These are phyloP conservation scores for Mortierella hygrophila DNA, from an alignment of 192 early-diverging fungal species.

Conservation along the genomic window DNA sequence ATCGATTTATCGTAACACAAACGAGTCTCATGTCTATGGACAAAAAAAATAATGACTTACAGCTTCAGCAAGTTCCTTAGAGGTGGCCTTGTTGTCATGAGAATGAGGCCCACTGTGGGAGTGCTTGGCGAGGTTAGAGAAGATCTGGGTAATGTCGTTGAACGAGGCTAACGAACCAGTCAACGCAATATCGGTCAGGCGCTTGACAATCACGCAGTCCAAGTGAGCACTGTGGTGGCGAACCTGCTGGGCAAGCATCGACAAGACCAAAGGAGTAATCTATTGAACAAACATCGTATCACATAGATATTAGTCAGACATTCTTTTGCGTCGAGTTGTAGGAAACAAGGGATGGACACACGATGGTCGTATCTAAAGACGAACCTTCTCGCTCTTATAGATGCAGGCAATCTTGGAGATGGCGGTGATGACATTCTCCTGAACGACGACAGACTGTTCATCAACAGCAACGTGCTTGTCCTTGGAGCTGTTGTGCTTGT, in stretches of 20 bases:
- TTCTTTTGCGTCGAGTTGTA: neutral
- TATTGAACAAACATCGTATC: conserved; percentile 12
- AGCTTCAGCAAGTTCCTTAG: conserved; percentile 33
- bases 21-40: conserved; percentile 20
- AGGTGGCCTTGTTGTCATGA: conserved; percentile 54
- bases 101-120: conserved; percentile 20
- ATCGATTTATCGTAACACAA: neutral
- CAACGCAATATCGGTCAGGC: conserved; percentile 72
- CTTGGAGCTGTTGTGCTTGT: conserved; percentile 26
- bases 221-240: conserved; percentile 62
- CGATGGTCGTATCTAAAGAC: neutral
- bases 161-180: conserved; percentile 66
- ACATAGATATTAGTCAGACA: neutral
- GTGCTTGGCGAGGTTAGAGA: conserved; percentile 60
- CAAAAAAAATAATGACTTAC: conserved; percentile 30
- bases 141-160: conserved; percentile 67
- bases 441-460: conserved; percentile 39
- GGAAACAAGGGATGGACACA: no score
- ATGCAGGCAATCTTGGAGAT: conserved; percentile 65
- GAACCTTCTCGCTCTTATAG: conserved; percentile 67
- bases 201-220: conserved; percentile 62
- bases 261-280: conserved; percentile 71
- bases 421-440: conserved; percentile 62
- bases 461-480: conserved; percentile 19
- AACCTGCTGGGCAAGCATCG: conserved; percentile 75